phyloP scores from a whole-genome alignment of 352 stramenopile species.

The Phytophthora quininea region DNA sequence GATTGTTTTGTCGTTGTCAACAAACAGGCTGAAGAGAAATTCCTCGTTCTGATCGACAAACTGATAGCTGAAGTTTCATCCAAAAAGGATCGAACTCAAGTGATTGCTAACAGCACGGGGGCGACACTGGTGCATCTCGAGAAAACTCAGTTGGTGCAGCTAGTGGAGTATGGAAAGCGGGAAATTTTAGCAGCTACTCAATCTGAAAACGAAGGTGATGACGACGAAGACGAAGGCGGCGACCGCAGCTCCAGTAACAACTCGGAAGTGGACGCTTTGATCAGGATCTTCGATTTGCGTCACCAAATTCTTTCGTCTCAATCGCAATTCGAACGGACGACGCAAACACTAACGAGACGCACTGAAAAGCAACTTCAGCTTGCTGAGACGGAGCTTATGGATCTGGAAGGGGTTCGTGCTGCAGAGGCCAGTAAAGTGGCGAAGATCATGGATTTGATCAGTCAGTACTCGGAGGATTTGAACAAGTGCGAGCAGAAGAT shows the following conservation, averaged over 20 bases:
- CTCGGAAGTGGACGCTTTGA: constrained; percentile 70
- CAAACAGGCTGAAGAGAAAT: constrained; percentile 56
- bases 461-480: constrained; percentile 62
- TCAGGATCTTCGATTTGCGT: constrained; percentile 76
- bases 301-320: constrained; percentile 78
- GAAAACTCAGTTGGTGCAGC: constrained; percentile 69
- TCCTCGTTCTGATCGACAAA: constrained; percentile 57
- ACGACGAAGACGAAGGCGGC: constrained; percentile 19
- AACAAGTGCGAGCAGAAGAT: constrained; percentile 59
- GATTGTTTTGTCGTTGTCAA: not conserved
- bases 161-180: constrained; percentile 62
- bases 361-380: constrained; percentile 61
- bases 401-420: constrained; percentile 55
- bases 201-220: constrained; percentile 30
- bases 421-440: constrained; percentile 49
- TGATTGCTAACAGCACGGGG: constrained; percentile 77
- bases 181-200: constrained; percentile 50
- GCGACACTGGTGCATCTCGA: constrained; percentile 76
- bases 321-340: constrained; percentile 70
- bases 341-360: constrained; percentile 47
- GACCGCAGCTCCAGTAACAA: constrained; percentile 26
- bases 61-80: constrained; percentile 70
- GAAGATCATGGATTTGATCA: constrained; percentile 58
- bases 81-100: constrained; percentile 52
- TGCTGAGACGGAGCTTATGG: constrained; percentile 66